phyloP scores from a whole-genome alignment of 305 asterid species.

The Rubia balearica region DNA sequence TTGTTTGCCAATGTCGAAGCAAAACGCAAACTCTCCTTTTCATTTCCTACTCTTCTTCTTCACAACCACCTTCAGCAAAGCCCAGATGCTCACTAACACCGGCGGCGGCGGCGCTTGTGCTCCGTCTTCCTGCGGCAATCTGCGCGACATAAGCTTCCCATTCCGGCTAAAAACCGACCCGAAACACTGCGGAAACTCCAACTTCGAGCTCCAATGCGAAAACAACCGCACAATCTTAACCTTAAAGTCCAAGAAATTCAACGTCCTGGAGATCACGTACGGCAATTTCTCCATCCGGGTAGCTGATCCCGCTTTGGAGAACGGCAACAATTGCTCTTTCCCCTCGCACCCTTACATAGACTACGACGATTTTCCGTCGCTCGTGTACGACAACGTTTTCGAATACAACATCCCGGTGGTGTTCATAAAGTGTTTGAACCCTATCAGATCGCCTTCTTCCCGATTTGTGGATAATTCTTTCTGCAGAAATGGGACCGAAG shows the following conservation, averaged over 20 bases:
- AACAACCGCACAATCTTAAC: constrained; percentile 17
- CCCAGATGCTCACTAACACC: constrained; percentile 3
- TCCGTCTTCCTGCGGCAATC: constrained; percentile 24
- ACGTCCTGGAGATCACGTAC: constrained; percentile 19
- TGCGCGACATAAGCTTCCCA: constrained; percentile 17
- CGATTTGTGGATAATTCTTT: constrained; percentile 15
- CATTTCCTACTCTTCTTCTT: constrained; percentile 8
- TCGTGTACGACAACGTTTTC: not conserved
- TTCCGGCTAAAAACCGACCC: constrained; percentile 27
- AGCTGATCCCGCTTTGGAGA: constrained; percentile 17
- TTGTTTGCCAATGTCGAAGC: constrained; percentile 4
- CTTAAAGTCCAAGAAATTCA: constrained; percentile 15
- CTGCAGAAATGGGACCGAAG: constrained; percentile 4
- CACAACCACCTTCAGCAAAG: constrained; percentile 10
- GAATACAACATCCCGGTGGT: constrained; percentile 12
- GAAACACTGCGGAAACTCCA: constrained; percentile 17
- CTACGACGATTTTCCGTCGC: constrained; percentile 13
- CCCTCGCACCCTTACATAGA: constrained; percentile 6
- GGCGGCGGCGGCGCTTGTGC: not conserved
- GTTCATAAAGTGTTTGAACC: constrained; percentile 13
- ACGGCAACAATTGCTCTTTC: constrained; percentile 10
- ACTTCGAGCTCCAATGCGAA: constrained; percentile 20
- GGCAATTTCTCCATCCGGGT: constrained; percentile 20
- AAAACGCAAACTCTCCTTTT: not conserved
- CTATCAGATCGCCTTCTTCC: constrained; percentile 15